Evolutionary conservation across 148 eudicot genomes (phyloP), one percentile per base, ranked within the genome.

Genomic region (Vaccinium darrowii): DNA sequence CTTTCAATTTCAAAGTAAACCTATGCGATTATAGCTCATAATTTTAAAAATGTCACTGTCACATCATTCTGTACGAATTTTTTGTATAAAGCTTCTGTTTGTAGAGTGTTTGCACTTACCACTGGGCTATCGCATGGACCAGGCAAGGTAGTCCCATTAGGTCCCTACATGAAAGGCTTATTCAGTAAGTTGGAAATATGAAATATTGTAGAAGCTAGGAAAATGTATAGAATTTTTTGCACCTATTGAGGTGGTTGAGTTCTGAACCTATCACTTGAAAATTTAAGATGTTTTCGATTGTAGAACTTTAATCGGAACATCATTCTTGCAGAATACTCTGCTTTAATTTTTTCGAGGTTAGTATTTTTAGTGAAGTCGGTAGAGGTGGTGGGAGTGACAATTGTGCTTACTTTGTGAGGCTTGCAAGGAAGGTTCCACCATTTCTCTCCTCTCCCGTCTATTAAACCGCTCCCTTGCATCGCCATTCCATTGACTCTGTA

Each of bases 381-480:
- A 43, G 7, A 19, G 53, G 51, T 1, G 11, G 7, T 11, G 14
- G 19, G n/a, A 53, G 60, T 27, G 19, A 52, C n/a, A 76, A 84
- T 60, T 54, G 21, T 53, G 65, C 88, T 27, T 88, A 94, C 98
- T 89, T 88, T 94, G 89, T 96, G 99, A 86, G 98, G 99, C 88
- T 96, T 96, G 91, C 99, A 96, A 43, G 98, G 93, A 81, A 96
- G 94, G 87, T 92, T 83, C 99, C 99, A 94, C 99, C 99, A 96
- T 76, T 94, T 93, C 52, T 93, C 91, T 89, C 99, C 99, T 88
- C 86, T 94, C 8, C 99, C 98, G 86, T 96, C 98, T 47, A 96
- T 85, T 25, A 92, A 76, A 50, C 99, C 98, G 77, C 92, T 90
- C n/a, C 98, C 99, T 89, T 91, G 94, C 88, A 96, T 81, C 51